Conservation (phyloP, 495 filamentous ascomycete genomes). For the Aspergillus coremiiformis region DNA sequence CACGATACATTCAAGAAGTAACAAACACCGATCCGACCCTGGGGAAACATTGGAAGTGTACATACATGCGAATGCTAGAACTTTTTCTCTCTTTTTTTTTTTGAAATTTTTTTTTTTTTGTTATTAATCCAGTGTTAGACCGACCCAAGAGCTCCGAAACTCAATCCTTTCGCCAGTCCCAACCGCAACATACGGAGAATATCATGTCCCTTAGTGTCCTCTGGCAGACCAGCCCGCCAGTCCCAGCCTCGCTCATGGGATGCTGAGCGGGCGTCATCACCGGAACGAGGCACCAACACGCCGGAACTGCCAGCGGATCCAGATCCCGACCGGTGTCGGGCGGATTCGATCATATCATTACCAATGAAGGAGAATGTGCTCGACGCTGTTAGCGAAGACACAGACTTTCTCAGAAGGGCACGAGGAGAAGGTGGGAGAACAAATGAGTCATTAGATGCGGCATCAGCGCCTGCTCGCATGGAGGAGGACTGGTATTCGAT, state of each 20-base stretch:
- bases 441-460: conserved; percentile 15
- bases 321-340: conserved; percentile 39
- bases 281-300: conserved; percentile 41
- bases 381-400: conserved; percentile 45
- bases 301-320: conserved; percentile 48
- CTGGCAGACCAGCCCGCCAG: conserved; percentile 62
- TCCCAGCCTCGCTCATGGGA: conserved; percentile 63
- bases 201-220: conserved; percentile 52
- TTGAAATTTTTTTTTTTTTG: no score
- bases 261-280: conserved; percentile 30
- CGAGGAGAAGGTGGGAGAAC: conserved; percentile 44
- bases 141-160: conserved; percentile 27
- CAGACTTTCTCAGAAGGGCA: conserved; percentile 60
- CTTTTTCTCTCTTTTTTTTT: no score
- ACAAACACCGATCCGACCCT: not conserved
- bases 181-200: conserved; percentile 64
- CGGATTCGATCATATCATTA: conserved; percentile 57
- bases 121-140: conserved; percentile 6
- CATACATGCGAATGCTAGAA: conserved; percentile 2
- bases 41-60: no score
- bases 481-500: conserved; percentile 41
- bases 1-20: conserved; percentile 1
- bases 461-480: conserved; percentile 36
- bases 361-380: conserved; percentile 64
- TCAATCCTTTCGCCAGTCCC: conserved; percentile 60